These are phyloP conservation scores for Lyophyllum semitale DNA, from an alignment of 768 basidiomycete species.

Conservation along the genomic window DNA sequence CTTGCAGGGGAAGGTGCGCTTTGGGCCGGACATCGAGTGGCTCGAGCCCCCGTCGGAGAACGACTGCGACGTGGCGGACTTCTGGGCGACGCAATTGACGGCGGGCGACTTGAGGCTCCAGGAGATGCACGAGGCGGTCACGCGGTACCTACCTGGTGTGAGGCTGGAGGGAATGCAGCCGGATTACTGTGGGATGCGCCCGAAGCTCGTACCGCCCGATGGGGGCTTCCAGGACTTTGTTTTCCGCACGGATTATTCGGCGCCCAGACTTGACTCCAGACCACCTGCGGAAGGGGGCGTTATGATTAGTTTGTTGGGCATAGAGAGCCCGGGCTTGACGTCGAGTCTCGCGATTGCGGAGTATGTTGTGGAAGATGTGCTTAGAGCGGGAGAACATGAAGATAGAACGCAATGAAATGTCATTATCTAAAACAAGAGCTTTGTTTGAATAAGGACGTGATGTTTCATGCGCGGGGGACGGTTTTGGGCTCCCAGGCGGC, in stretches of 20 bases:
- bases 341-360: slow-evolving; percentile 87
- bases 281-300: slow-evolving; percentile 31
- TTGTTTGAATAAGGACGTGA: slow-evolving; percentile 8
- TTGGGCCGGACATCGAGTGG: slow-evolving; percentile 95
- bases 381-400: slow-evolving; percentile 26
- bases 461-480: slow-evolving; percentile 38
- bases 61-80: slow-evolving; percentile 58
- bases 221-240: slow-evolving; percentile 86
- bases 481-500: slow-evolving; percentile 83
- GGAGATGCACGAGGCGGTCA: slow-evolving; percentile 75
- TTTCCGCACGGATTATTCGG: slow-evolving; percentile 64
- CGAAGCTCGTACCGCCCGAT: slow-evolving; percentile 77
- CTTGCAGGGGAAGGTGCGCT: slow-evolving; percentile 79
- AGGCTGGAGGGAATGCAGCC: slow-evolving; percentile 61
- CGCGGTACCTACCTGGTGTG: slow-evolving; percentile 70
- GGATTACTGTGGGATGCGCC: slow-evolving; percentile 85
- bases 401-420: slow-evolving; percentile 6
- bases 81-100: slow-evolving; percentile 71
- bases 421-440: slow-evolving; percentile 5
- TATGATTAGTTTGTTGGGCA: slow-evolving; percentile 86
- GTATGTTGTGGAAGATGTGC: slow-evolving; percentile 66
- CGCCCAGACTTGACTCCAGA: slow-evolving; percentile 18
- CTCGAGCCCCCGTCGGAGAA: slow-evolving; percentile 54
- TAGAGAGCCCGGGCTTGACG: slow-evolving; percentile 93
- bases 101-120: slow-evolving; percentile 61